Evolutionary conservation across 345 rosid species (phyloP), one percentile per base, ranked within the genome.

Genomic region (Eucalyptus cloeziana): DNA sequence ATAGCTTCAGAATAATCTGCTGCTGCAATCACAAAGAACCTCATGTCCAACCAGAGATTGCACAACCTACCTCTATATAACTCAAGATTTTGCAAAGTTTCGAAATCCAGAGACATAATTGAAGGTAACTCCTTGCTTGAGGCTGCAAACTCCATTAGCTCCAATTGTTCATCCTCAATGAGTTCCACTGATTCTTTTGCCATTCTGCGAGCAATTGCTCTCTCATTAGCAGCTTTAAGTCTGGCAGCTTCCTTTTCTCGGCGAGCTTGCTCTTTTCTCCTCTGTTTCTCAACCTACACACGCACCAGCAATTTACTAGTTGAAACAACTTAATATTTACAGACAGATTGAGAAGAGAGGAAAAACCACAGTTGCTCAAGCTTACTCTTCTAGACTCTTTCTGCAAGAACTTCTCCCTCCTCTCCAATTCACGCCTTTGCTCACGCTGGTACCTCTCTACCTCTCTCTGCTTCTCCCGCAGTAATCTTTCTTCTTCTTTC

Each of bases 381-480:
- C 94, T 90, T 90, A 96, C 99, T 93, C 96, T 94, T n/a, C 96
- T 91, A 25, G 96, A 94, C 92, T 97, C 96, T 92, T 96, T 97
- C 94, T 91, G 94, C 93, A 97, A 88, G 91, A 93, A 95, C 94
- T 95, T 96, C 92, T 97, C 98, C 92, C 97, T 96, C 69, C 98
- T 94, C 94, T 96, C 97, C 90, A 93, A 54, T 93, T 96, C 99
- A 91, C 96, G 96, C 95, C 95, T 96, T 90, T 96, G 98, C 91
- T 96, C 99, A 87, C 96, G 94, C 58, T 88, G 92, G 87, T 90
- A 93, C 90, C 97, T 96, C 95, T 97, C 99, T 89, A 93, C 99
- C 90, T 97, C 99, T 89, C 99, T 93, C 91, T 96, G 99, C 93
- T 93, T 96, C 92, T 97, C 99, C 86, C 99, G 97, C 90, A 95